A percentile compares a stretch with the other conserved stretches of the same genome.
Evolutionary conservation across 257 asterid species (phyloP).

Genomic region (Solanum ossicruentum): DNA sequence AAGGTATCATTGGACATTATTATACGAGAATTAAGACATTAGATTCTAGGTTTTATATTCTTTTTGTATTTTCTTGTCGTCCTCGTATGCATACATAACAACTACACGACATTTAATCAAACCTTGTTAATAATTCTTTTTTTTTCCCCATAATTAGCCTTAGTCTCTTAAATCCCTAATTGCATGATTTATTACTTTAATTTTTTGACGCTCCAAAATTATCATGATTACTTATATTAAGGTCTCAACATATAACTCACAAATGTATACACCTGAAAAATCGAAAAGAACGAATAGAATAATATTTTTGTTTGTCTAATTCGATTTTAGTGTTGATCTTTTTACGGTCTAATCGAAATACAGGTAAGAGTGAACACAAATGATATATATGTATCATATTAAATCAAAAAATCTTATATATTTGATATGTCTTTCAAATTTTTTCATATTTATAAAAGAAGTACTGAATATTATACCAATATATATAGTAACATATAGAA

Average conservation of each 20-base stretch:
- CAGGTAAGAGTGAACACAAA: too few species aligned
- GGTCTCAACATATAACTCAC: neutral
- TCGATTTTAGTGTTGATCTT: too few species aligned
- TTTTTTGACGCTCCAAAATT: neutral
- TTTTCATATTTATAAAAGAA: too few species aligned
- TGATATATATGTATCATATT: too few species aligned
- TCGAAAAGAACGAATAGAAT: too few species aligned
- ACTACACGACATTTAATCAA: neutral
- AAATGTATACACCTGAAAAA: too few species aligned
- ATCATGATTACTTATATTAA: neutral
- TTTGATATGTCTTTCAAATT: too few species aligned
- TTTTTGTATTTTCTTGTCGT: neutral
- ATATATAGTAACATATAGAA: too few species aligned
- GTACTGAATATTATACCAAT: too few species aligned
- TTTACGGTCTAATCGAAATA: too few species aligned
- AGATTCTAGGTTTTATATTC: neutral
- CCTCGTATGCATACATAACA: neutral
- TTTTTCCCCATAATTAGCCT: neutral
- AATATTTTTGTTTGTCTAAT: too few species aligned
- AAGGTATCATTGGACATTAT: neutral
- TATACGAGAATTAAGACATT: neutral
- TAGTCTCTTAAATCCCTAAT: neutral
- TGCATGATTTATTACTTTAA: neutral
- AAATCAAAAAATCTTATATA: too few species aligned
- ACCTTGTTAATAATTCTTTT: neutral